A percentile compares a stretch with the other conserved stretches of the same genome.
These are phyloP conservation scores for Aphanomyces cochlioides DNA, from an alignment of 352 stramenopile species.

Conservation along the genomic window DNA sequence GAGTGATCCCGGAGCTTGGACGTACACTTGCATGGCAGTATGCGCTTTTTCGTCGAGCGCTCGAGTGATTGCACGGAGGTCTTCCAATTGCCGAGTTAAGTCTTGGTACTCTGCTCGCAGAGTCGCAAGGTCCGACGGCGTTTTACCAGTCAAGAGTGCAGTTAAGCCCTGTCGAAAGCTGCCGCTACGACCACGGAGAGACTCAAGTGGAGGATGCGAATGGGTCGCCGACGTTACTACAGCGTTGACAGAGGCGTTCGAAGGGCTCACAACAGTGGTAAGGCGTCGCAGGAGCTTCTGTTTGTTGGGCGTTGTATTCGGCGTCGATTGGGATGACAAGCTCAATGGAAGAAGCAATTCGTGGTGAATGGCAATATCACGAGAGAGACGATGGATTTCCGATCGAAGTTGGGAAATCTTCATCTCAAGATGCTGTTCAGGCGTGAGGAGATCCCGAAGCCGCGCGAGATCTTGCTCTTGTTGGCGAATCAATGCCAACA, in stretches of 20 bases:
- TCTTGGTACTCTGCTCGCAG: slow-evolving; percentile 11
- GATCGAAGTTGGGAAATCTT: slow-evolving; percentile 59
- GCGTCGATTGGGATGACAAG: background rate
- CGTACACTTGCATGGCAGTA: slow-evolving; percentile 13
- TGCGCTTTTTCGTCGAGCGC: slow-evolving; percentile 14
- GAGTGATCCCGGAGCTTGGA: background rate
- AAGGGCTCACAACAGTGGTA: slow-evolving; percentile 14
- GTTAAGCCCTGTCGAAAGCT: slow-evolving; percentile 58
- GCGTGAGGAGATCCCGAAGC: slow-evolving; percentile 53
- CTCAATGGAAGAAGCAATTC: background rate
- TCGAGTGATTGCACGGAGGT: background rate
- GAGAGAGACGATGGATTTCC: slow-evolving; percentile 43
- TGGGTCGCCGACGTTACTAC: background rate
- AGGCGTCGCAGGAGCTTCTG: slow-evolving; percentile 15
- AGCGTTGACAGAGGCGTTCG: background rate
- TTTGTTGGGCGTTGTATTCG: slow-evolving; percentile 4
- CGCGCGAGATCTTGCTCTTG: slow-evolving; percentile 73
- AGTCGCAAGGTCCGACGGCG: slow-evolving; percentile 9
- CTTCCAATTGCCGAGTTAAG: slow-evolving; percentile 16
- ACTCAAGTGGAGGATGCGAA: background rate
- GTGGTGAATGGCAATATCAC: slow-evolving; percentile 20
- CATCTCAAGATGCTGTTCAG: slow-evolving; percentile 60
- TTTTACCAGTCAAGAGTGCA: slow-evolving; percentile 55
- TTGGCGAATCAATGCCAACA: slow-evolving; percentile 75
- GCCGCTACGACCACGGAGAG: slow-evolving; percentile 53